phyloP scores from a whole-genome alignment of 768 basidiomycete species.

The Naematelia encephala region DNA sequence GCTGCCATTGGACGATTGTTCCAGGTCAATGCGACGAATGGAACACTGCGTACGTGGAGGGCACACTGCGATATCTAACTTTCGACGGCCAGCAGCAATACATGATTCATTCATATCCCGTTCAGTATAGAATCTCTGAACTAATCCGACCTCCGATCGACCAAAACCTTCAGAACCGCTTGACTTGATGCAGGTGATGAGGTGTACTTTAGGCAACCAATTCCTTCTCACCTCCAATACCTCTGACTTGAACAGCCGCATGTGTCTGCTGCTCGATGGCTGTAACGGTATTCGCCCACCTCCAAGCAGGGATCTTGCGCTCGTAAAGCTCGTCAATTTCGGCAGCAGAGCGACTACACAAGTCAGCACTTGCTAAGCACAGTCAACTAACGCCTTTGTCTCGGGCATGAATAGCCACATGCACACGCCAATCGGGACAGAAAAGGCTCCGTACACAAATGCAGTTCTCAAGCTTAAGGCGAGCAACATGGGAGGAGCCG shows the following conservation, averaged over 20 bases:
- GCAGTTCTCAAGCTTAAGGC: slow-evolving; percentile 4
- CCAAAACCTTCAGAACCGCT: too few species aligned
- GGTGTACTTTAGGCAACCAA: background rate
- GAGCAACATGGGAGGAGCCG: slow-evolving; percentile 9
- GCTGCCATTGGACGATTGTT: too few species aligned
- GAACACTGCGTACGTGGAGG: too few species aligned
- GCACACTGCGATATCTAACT: too few species aligned
- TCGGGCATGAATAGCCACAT: slow-evolving; percentile 16
- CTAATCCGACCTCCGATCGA: too few species aligned
- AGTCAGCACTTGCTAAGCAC: background rate
- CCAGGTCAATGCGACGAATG: too few species aligned
- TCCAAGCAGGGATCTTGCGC: slow-evolving; percentile 18
- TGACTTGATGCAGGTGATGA: too few species aligned
- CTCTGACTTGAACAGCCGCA: background rate
- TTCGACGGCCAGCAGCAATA: too few species aligned
- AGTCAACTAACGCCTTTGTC: slow-evolving; percentile 12
- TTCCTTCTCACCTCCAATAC: background rate
- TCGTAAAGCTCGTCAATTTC: slow-evolving; percentile 33
- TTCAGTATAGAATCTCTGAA: too few species aligned
- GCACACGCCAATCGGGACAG: slow-evolving; percentile 12
- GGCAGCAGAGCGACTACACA: slow-evolving; percentile 13
- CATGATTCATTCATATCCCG: too few species aligned
- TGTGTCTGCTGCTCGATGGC: slow-evolving; percentile 5
- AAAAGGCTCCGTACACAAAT: slow-evolving; percentile 15
- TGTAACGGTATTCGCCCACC: slow-evolving; percentile 12